These are phyloP conservation scores for Cichorium intybus DNA, from an alignment of 140 eudicot genomes.

Conservation along the genomic window DNA sequence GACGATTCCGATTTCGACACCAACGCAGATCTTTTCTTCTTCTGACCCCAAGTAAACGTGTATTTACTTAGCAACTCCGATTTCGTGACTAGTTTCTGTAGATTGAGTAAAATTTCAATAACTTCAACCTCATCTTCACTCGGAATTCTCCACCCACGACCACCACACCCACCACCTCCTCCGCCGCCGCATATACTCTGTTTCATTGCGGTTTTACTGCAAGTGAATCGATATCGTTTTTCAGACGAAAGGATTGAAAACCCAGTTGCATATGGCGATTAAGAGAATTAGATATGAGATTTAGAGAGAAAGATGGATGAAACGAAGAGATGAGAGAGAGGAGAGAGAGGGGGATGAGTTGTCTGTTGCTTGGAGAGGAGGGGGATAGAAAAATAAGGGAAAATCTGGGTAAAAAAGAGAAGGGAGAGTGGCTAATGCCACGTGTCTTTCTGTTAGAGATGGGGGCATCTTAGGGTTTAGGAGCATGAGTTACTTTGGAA, in stretches of 20 bases:
- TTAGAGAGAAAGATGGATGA: conserved; percentile 14
- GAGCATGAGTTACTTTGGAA: conserved; percentile 2
- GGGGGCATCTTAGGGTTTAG: conserved; percentile 43
- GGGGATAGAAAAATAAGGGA: conserved; percentile 21
- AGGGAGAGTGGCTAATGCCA: conserved; percentile 44
- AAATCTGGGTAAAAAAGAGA: conserved; percentile 8
- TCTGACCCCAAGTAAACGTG: conserved; percentile 34
- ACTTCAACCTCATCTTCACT: conserved; percentile 33
- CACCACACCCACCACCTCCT: not conserved
- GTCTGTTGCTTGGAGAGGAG: conserved; percentile 33
- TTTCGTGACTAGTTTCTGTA: not conserved
- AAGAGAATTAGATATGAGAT: not conserved
- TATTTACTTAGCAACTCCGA: not conserved
- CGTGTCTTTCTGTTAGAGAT: conserved; percentile 42
- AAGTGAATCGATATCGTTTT: not conserved
- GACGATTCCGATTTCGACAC: conserved; percentile 12
- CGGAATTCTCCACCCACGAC: not conserved
- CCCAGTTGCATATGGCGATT: not conserved
- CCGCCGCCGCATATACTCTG: not conserved
- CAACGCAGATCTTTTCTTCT: conserved; percentile 42
- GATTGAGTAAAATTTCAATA: conserved; percentile 23
- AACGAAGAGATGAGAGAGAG: conserved; percentile 18
- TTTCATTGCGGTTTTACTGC: conserved; percentile 1
- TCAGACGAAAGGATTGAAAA: conserved; percentile 2
- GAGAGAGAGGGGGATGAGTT: conserved; percentile 18